phyloP scores from a whole-genome alignment of 441 rosid genomes.

The Lepidium campestre region DNA sequence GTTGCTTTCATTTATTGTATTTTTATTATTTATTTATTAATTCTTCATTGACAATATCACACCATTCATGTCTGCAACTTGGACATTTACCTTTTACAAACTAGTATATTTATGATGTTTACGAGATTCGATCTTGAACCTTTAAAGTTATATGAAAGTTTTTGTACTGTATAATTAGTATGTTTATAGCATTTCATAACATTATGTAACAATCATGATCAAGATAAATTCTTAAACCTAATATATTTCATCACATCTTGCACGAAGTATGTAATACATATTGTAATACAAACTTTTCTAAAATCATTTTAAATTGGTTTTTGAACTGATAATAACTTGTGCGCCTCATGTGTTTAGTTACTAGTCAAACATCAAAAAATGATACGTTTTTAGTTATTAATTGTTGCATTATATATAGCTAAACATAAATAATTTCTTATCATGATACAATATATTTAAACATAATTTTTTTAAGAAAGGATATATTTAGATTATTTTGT shows the following conservation, averaged over 20 bases:
- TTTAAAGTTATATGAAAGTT: neutral
- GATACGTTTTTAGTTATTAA: neutral
- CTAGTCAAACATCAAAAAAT: neutral
- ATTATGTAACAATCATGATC: neutral
- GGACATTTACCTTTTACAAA: neutral
- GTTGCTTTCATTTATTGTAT: constrained; percentile 23
- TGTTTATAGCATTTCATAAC: neutral
- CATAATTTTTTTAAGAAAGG: neutral
- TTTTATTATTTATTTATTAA: neutral
- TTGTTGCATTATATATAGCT: constrained; percentile 3
- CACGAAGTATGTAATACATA: too few species aligned
- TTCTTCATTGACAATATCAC: constrained; percentile 1
- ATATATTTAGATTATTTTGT: constrained; percentile 3
- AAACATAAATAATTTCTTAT: neutral
- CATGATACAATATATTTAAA: constrained; percentile 3
- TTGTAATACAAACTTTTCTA: neutral
- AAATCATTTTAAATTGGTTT: neutral
- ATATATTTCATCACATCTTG: too few species aligned
- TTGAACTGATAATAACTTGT: neutral
- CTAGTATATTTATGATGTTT: neutral
- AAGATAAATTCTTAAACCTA: neutral
- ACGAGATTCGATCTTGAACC: neutral
- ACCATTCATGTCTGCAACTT: constrained; percentile 11
- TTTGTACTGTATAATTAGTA: neutral
- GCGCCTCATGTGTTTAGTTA: constrained; percentile 15